Conservation (phyloP, 768 basidiomycete genomes). For the Amanita polypyramis region DNA sequence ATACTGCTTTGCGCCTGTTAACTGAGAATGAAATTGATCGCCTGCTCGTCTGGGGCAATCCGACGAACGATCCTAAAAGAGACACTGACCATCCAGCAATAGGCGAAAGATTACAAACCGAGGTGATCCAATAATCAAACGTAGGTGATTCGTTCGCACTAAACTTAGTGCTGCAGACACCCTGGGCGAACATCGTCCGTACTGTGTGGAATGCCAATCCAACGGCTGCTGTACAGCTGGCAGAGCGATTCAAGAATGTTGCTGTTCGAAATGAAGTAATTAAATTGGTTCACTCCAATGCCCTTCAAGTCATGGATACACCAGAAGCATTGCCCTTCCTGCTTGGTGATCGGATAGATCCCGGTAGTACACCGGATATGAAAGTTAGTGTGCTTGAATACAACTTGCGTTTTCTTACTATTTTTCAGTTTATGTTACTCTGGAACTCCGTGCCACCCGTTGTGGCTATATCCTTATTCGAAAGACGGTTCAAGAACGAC, state of each 20-base stretch:
- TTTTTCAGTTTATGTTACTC: constrained; percentile 63
- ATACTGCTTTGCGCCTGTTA: constrained; percentile 69
- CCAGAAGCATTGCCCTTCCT: constrained; percentile 79
- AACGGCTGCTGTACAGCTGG: constrained; percentile 69
- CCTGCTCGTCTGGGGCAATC: constrained; percentile 85
- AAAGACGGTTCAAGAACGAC: constrained; percentile 73
- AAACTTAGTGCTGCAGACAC: constrained; percentile 24
- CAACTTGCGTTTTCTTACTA: not conserved
- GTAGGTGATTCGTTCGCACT: not conserved
- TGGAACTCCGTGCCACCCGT: constrained; percentile 88
- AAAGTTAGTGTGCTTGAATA: constrained; percentile 37
- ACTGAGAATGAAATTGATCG: constrained; percentile 88
- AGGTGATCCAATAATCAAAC: constrained; percentile 30
- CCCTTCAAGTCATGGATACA: constrained; percentile 56
- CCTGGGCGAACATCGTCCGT: constrained; percentile 60
- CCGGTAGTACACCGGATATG: constrained; percentile 50
- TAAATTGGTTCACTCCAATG: constrained; percentile 62
- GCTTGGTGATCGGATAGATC: constrained; percentile 61
- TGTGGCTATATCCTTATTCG: constrained; percentile 75
- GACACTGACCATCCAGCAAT: constrained; percentile 49
- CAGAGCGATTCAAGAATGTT: constrained; percentile 78
- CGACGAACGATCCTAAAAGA: constrained; percentile 63
- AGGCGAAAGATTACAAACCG: constrained; percentile 43
- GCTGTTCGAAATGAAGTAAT: constrained; percentile 62
- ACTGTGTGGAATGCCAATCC: constrained; percentile 80